phyloP scores from a whole-genome alignment of 176 grass and related monocot genomes.

The Oryza meridionalis region DNA sequence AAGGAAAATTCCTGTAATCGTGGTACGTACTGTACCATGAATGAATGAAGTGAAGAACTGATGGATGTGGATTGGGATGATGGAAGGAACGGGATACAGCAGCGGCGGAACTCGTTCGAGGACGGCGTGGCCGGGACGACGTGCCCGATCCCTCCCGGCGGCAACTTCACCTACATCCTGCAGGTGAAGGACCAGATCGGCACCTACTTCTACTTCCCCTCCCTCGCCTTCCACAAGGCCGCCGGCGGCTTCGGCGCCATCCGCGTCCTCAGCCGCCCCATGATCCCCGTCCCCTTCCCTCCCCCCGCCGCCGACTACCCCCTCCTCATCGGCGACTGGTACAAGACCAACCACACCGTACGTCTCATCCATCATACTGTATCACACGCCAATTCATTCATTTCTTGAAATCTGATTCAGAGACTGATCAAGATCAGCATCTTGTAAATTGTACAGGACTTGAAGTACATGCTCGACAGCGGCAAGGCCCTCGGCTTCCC shows the following conservation, averaged over 20 bases:
- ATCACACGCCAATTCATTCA: no score
- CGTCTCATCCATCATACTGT: not conserved
- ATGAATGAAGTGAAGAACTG: not conserved
- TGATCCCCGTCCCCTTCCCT: conserved; percentile 89
- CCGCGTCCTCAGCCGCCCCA: conserved; percentile 76
- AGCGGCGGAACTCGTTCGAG: conserved; percentile 84
- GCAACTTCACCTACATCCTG: conserved; percentile 87
- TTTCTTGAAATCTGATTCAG: not conserved
- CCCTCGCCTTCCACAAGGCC: conserved; percentile 91
- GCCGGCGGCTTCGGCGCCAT: conserved; percentile 89
- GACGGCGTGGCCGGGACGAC: conserved; percentile 87
- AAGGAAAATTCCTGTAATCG: not conserved
- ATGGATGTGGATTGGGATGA: not conserved
- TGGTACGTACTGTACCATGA: not conserved
- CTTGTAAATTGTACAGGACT: conserved; percentile 46
- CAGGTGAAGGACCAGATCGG: conserved; percentile 98
- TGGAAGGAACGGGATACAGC: conserved; percentile 85
- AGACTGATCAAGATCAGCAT: not conserved
- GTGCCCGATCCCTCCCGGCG: conserved; percentile 83
- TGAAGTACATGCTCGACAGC: conserved; percentile 69
- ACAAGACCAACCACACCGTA: conserved; percentile 88
- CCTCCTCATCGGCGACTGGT: conserved; percentile 84
- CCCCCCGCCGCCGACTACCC: conserved; percentile 83
- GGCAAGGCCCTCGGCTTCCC: conserved; percentile 69
- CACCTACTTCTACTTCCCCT: conserved; percentile 94